Conservation (phyloP, 2,329 filamentous ascomycete genomes). For the Fusarium dlaminii region DNA sequence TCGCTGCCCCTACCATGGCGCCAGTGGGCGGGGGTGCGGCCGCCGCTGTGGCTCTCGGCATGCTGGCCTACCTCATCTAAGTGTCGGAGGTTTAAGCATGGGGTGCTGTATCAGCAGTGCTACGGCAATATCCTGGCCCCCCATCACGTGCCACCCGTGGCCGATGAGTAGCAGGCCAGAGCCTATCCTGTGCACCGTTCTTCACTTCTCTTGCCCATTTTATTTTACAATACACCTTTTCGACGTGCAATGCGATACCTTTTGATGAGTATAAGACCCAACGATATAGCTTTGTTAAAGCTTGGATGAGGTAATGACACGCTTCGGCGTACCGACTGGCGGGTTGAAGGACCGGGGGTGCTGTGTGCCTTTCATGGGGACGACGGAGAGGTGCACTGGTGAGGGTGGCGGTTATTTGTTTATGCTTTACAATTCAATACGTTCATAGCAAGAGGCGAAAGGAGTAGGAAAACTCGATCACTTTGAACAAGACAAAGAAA, state of each 20-base stretch:
- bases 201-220: slow-evolving; percentile 49
- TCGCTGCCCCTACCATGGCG: slow-evolving; percentile 55
- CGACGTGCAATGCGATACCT: slow-evolving; percentile 42
- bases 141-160: slow-evolving; percentile 24
- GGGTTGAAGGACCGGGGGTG: slow-evolving; percentile 28
- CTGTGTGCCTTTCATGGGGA: neutral
- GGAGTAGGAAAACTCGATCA: slow-evolving; percentile 46
- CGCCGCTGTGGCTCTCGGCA: slow-evolving; percentile 60
- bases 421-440: slow-evolving; percentile 42
- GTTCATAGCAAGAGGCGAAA: slow-evolving; percentile 50
- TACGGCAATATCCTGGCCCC: slow-evolving; percentile 30
- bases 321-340: slow-evolving; percentile 32
- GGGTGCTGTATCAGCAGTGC: slow-evolving; percentile 27
- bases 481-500: slow-evolving; percentile 39
- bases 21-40: slow-evolving; percentile 55
- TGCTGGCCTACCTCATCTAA: slow-evolving; percentile 64
- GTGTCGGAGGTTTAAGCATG: slow-evolving; percentile 25
- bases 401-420: slow-evolving; percentile 35
- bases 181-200: slow-evolving; percentile 14
- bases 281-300: slow-evolving; percentile 31
- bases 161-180: slow-evolving; percentile 15
- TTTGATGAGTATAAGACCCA: slow-evolving; percentile 41
- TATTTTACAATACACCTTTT: slow-evolving; percentile 46
- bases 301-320: slow-evolving; percentile 33
- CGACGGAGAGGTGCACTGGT: slow-evolving; percentile 26